Conservation (phyloP, 441 rosid genomes). For the Jatropha multifida region DNA sequence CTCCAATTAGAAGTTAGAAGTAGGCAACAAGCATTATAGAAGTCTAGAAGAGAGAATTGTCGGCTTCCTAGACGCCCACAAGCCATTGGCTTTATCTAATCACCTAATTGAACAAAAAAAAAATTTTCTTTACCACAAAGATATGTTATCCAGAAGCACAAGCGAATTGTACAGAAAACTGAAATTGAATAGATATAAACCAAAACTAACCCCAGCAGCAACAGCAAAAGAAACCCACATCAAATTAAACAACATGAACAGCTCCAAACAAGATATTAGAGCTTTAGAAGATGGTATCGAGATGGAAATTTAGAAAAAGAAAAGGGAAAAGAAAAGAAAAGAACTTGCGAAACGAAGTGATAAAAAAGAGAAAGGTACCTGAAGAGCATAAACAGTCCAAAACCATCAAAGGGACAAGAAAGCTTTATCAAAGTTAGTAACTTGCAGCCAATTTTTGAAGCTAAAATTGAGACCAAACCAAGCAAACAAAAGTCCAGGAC, state of each 20-base stretch:
- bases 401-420: not conserved
- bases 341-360: slow-evolving; percentile 18
- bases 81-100: slow-evolving; percentile 9
- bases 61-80: slow-evolving; percentile 1
- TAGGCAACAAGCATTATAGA: not conserved
- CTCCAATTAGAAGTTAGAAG: slow-evolving; percentile 1
- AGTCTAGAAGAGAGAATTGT: not conserved
- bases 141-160: not conserved
- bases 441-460: slow-evolving; percentile 34
- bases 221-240: slow-evolving; percentile 21
- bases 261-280: slow-evolving; percentile 2
- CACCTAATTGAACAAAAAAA: slow-evolving; percentile 6
- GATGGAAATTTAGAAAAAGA: not conserved
- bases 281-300: slow-evolving; percentile 16
- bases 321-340: not conserved
- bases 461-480: slow-evolving; percentile 34
- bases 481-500: slow-evolving; percentile 25
- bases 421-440: slow-evolving; percentile 22
- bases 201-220: not conserved
- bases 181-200: slow-evolving; percentile 1
- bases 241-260: slow-evolving; percentile 25
- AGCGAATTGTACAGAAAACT: slow-evolving; percentile 21
- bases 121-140: not conserved
- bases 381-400: slow-evolving; percentile 20
- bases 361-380: slow-evolving; percentile 23